Percentiles rank a stretch among this genome's conserved stretches.
Evolutionary conservation across 2,329 filamentous ascomycete species (phyloP).

Genomic region (Aciculosporium take): DNA sequence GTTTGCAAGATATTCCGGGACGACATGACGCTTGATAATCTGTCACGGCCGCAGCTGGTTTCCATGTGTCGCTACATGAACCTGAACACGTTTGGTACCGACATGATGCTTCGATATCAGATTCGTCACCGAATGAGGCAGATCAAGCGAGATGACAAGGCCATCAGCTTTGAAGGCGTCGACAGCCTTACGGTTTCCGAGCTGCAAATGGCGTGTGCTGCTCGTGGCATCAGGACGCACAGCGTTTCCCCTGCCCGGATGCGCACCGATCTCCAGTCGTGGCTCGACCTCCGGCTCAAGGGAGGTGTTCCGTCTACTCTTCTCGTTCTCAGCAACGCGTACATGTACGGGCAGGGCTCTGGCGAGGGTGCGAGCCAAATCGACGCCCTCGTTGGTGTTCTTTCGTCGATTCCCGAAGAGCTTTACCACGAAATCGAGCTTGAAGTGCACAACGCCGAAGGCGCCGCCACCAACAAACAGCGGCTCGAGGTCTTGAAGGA

Average conservation of each 20-base stretch:
- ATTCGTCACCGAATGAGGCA: conserved; percentile 96
- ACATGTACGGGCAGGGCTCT: conserved; percentile 85
- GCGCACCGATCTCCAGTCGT: conserved; percentile 79
- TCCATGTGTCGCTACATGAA: conserved; percentile 99
- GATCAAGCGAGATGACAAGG: conserved; percentile 94
- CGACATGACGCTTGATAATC: conserved; percentile 90
- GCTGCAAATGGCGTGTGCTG: conserved; percentile 81
- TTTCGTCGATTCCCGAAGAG: conserved; percentile 92
- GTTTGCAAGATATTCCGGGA: conserved; percentile 99
- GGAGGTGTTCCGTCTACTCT: conserved; percentile 94
- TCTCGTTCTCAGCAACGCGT: conserved; percentile 89
- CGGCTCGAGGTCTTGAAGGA: conserved; percentile 95
- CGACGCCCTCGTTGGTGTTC: conserved; percentile 78
- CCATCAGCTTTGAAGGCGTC: conserved; percentile 87
- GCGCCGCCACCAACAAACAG: conserved; percentile 96
- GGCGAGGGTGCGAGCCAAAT: conserved; percentile 84
- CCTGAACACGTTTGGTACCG: conserved; percentile 89
- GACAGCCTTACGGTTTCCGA: conserved; percentile 87
- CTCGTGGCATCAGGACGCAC: conserved; percentile 82
- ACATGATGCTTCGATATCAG: conserved; percentile 95
- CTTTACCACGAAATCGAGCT: conserved; percentile 99
- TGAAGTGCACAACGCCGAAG: conserved; percentile 92
- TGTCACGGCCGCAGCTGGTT: conserved; percentile 87
- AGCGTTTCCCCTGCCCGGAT: conserved; percentile 80
- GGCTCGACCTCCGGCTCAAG: conserved; percentile 85